Evolutionary conservation across 352 stramenopile species (phyloP).

Genomic region (Globisporangium radiosum): DNA sequence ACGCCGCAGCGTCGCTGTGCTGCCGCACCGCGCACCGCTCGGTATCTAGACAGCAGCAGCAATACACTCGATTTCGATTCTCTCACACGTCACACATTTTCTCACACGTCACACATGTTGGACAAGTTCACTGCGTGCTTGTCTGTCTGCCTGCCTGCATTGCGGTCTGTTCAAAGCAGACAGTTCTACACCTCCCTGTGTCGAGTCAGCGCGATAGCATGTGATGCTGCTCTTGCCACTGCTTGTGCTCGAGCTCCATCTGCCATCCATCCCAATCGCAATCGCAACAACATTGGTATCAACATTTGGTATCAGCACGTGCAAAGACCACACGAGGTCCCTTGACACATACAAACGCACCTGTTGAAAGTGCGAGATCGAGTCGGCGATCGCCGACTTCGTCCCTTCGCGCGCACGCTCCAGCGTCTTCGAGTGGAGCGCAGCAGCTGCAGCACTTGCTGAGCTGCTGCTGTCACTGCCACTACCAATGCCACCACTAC

Average conservation of each 20-base stretch:
- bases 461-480: constrained; percentile 11
- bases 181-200: too few species aligned
- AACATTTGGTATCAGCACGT: neutral
- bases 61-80: neutral
- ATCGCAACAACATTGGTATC: too few species aligned
- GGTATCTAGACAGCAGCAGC: neutral
- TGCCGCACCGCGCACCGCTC: constrained; percentile 1
- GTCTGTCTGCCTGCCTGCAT: too few species aligned
- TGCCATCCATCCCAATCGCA: too few species aligned
- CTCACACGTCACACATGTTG: neutral
- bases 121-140: too few species aligned
- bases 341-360: constrained; percentile 59
- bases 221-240: too few species aligned
- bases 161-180: too few species aligned
- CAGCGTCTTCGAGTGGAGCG: constrained; percentile 17
- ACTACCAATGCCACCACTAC: too few species aligned
- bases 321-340: constrained; percentile 3
- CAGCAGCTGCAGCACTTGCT: constrained; percentile 2
- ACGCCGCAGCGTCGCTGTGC: constrained; percentile 8
- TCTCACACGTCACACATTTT: neutral
- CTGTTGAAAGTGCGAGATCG: constrained; percentile 49
- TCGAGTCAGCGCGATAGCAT: too few species aligned
- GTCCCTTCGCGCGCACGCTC: constrained; percentile 29
- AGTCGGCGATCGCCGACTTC: constrained; percentile 38
- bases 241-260: too few species aligned